Evolutionary conservation across 1,139 yeast species (phyloP).

Genomic region (Kodamaea plutei): DNA sequence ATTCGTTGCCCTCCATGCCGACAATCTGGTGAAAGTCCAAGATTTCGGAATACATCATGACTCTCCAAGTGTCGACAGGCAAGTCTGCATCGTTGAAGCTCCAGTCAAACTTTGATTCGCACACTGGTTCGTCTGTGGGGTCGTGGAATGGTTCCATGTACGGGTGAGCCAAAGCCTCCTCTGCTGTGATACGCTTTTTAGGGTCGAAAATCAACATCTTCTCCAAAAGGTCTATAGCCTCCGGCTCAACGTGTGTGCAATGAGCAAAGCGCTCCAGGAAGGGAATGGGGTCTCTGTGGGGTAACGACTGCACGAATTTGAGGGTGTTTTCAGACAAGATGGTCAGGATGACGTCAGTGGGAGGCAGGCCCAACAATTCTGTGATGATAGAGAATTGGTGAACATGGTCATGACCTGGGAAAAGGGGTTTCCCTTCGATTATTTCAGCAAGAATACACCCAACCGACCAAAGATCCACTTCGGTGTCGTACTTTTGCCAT

Average conservation of each 20-base stretch:
- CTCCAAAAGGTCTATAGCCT: conserved; percentile 83
- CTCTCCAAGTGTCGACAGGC: conserved; percentile 98
- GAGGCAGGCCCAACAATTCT: conserved; percentile 94
- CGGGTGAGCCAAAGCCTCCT: conserved; percentile 83
- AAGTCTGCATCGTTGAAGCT: conserved; percentile 96
- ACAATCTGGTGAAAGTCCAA: conserved; percentile 88
- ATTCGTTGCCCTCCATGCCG: conserved; percentile 22
- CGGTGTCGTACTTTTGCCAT: conserved; percentile 99
- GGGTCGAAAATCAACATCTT: conserved; percentile 95
- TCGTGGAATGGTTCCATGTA: conserved; percentile 97
- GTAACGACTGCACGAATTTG: conserved; percentile 89
- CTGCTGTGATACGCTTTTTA: conserved; percentile 87
- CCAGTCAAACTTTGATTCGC: conserved; percentile 95
- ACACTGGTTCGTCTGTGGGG: conserved; percentile 95
- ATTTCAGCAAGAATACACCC: conserved; percentile 98
- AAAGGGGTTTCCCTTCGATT: conserved; percentile 97
- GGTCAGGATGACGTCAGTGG: conserved; percentile 91
- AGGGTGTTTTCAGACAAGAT: conserved; percentile 94
- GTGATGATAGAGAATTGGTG: conserved; percentile 97
- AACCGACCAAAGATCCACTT: conserved; percentile 99
- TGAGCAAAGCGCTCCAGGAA: conserved; percentile 69
- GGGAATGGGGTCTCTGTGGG: conserved; percentile 89
- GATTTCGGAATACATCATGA: conserved; percentile 98
- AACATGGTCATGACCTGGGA: conserved; percentile 98
- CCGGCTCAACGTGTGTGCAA: conserved; percentile 77